Evolutionary conservation across 306 rosid species (phyloP), one percentile per base, ranked within the genome.

Genomic region (Cucurbita moschata): DNA sequence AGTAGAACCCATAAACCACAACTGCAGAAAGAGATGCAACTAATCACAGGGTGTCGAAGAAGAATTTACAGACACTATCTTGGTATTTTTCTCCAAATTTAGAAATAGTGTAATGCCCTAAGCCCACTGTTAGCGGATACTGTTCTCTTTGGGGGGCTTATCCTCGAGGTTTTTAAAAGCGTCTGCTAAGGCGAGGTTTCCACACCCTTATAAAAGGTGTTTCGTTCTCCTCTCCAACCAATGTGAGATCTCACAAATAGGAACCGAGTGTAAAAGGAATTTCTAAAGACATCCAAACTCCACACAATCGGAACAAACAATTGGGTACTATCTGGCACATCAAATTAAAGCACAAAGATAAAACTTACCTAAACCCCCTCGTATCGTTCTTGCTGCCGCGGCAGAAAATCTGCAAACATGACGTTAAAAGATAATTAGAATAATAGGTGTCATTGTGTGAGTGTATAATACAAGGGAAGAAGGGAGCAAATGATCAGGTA

Each of bases 1-100:
- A 94, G 78, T 77, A 94, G 92, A 87, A 94, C 95, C 99, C 97
- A 94, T 75, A 94, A 85, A 70, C 99, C 99, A 77, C 99, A 94
- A 74, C 99, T 90, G 89, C 43, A 81, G 72, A 79, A 53, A 80
- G 56, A 74, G 65, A 42, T 68, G 13, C 47, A 70, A 70, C n/a
- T 30, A 70, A 53, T 16, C 46, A 50, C 7, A 30, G 35, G 35
- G 1, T 30, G 35, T 30, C 35, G 35, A 30, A 30, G 4, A 30
- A 30, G 35, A 30, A 30, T 30, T 30, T 30, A 30, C 35, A 3
- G 35, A 30, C 35, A 30, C 35, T 30, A 30, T 30, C 35, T 30
- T 9, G 51, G 0, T 0, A 43, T 9, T 42, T 64, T n/a, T 39
- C 47, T 16, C 49, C 71, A n/a, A 42, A 40, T 40, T 64, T n/a